phyloP scores from a whole-genome alignment of 225 moss, liverwort and hornwort species.

The Physcomitrellopsis africana region DNA sequence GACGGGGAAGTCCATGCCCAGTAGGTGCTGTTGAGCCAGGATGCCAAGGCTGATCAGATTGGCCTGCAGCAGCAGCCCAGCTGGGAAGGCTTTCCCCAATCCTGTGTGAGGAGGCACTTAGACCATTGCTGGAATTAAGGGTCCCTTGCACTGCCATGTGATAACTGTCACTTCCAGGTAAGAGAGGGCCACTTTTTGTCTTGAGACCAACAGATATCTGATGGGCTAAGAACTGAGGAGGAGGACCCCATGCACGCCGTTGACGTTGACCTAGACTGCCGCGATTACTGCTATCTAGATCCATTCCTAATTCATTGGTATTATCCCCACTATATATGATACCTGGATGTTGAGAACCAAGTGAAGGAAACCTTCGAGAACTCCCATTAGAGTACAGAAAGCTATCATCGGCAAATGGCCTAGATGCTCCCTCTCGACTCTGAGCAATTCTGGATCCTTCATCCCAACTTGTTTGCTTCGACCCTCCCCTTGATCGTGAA shows the following conservation, averaged over 20 bases:
- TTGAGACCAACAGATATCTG: slow-evolving; percentile 54
- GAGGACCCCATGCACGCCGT: slow-evolving; percentile 64
- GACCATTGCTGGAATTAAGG: slow-evolving; percentile 38
- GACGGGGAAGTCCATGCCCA: slow-evolving; percentile 45
- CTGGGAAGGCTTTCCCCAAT: slow-evolving; percentile 64
- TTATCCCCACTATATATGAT: slow-evolving; percentile 30
- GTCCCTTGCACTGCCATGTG: slow-evolving; percentile 21
- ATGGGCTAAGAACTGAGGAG: slow-evolving; percentile 53
- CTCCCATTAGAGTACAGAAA: slow-evolving; percentile 22
- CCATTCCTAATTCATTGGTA: slow-evolving; percentile 37
- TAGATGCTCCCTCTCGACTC: slow-evolving; percentile 37
- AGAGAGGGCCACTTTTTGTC: slow-evolving; percentile 49
- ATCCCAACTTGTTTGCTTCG: slow-evolving; percentile 47
- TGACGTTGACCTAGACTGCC: slow-evolving; percentile 45
- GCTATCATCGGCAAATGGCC: slow-evolving; percentile 41
- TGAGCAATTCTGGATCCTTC: slow-evolving; percentile 43
- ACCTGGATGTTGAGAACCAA: slow-evolving; percentile 30
- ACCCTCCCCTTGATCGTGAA: slow-evolving; percentile 38
- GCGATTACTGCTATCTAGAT: slow-evolving; percentile 30
- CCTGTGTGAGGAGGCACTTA: slow-evolving; percentile 42
- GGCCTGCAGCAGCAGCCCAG: slow-evolving; percentile 63
- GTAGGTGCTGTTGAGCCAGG: slow-evolving; percentile 48
- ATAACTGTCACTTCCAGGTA: slow-evolving; percentile 41
- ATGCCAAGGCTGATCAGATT: slow-evolving; percentile 73
- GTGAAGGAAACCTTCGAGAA: slow-evolving; percentile 37